Conservation (phyloP, 2,329 filamentous ascomycete species). For the Colletotrichum eremochloae region DNA sequence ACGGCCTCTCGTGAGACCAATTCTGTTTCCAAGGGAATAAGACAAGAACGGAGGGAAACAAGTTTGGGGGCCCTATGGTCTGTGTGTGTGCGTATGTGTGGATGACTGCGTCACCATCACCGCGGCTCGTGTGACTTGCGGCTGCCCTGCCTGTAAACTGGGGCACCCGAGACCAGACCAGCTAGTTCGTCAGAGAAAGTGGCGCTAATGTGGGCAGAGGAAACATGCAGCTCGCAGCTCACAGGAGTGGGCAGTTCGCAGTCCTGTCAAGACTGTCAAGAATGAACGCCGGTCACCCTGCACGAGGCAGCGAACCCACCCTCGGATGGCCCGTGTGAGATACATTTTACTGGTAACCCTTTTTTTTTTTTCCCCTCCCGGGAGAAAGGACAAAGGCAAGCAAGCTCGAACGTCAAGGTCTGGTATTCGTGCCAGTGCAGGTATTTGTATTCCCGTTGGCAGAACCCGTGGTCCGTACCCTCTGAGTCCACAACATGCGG, state of each 20-base stretch:
- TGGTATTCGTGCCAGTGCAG: not conserved
- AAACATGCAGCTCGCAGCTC: conserved; percentile 26
- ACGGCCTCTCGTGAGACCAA: not conserved
- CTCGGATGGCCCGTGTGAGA: not conserved
- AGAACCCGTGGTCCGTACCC: not conserved
- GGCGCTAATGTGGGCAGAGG: conserved; percentile 40
- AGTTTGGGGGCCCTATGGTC: not conserved
- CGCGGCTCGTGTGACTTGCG: conserved; percentile 20
- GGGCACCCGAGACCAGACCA: conserved; percentile 11
- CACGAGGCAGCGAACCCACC: conserved; percentile 16
- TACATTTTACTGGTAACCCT: not conserved
- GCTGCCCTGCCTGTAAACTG: conserved; percentile 31
- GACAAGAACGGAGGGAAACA: not conserved
- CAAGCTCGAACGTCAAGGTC: not conserved
- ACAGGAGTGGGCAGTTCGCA: conserved; percentile 8
- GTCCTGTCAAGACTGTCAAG: conserved; percentile 1
- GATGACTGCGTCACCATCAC: conserved; percentile 31
- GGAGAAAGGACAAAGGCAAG: no score
- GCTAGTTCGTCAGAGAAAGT: conserved; percentile 33
- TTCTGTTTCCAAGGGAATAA: not conserved
- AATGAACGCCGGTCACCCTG: conserved; percentile 31
- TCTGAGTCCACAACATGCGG: not conserved
- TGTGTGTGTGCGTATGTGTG: conserved; percentile 9
- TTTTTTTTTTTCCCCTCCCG: no score
- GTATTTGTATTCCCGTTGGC: not conserved